Evolutionary conservation across 176 grass and related monocot species (phyloP), one percentile per base, ranked within the genome.

Genomic region (Phyllostachys edulis): DNA sequence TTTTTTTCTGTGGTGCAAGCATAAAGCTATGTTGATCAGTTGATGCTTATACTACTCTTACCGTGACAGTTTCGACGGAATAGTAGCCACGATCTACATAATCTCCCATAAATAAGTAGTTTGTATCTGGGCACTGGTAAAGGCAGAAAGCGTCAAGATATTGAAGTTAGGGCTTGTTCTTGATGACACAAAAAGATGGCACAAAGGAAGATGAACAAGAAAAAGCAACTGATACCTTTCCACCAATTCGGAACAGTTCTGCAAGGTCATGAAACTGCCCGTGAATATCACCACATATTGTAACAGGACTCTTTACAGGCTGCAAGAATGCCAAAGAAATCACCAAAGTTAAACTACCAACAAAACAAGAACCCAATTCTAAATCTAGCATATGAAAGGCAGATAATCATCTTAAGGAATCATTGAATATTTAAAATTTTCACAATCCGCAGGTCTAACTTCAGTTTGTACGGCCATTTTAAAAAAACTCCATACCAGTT

Each of bases 91-190:
- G 93, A 34, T 98, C 96, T 44, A 98, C 96, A 41, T 98, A 98
- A 96, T 98, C 96, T 71, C 96, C 96, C 96, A 98, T 98, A 76
- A 98, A 98, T 87, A 98, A 81, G 76, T 98, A 98, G 75, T 98
- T 98, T 80, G 96, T 98, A 89, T 98, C 96, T 71, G 96, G 96
- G 70, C 96, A 98, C 93, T 95, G 88, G 62, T 18, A 85, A 80
- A 76, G 54, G 56, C 71, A 71, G 77, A 65, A 86, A 61, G 8
- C 6, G 21, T 86, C 64, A 85, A 75, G 5, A 56, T 36, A 80
- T 70, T 63, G 0, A 85, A 86, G 60, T 73, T 9, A 63, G 37
- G 16, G 34, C 16, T 16, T 67, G 61, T 16, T 61, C 8, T 82
- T 77, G 4, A 82, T 21, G 20, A 24, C 37, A 59, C 46, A 32